Evolutionary conservation across 106 monocot genomes (phyloP), one percentile per base, ranked within the genome.

Genomic region (Xerophyta viscosa): DNA sequence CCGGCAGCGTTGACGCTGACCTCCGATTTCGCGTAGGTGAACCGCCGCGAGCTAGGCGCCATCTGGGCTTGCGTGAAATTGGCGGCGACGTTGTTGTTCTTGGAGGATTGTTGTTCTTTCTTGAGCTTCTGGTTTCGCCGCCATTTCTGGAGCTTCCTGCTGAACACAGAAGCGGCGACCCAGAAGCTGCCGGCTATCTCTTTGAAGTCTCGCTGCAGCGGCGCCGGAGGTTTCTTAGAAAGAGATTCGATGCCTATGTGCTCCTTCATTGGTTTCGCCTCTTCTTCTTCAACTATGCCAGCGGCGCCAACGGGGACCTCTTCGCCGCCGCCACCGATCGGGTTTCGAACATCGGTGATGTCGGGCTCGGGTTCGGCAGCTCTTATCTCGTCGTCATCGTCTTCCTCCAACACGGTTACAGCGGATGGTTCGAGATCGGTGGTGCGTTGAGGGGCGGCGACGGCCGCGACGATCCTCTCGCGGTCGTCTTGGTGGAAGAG

Each of bases 91-190:
- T 2, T 3, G 31, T 13, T 9, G 11, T 24, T 18, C 29, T n/a
- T 11, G n/a, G 29, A 31, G 66, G 39, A 31, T 77, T 77, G 62
- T 71, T 71, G 6, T 62, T 52, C 77, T 77, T 77, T 48, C 58
- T 62, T 44, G n/a, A n/a, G n/a, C n/a, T n/a, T n/a, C n/a, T n/a
- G n/a, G n/a, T 63, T 77, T 20, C 67, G 41, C 54, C 80, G 51
- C 86, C 86, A 86, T 10, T 73, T 80, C 70, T 77, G 80, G 50
- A 81, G 77, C 70, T 86, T 86, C 60, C 70, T 80, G 60, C 86
- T 81, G 71, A 86, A 77, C 17, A 80, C 63, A 0, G 77, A 73
- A 25, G 86, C 86, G 6, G 81, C 81, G 25, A 70, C 48, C 86
- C 72, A 73, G 69, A 86, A 81, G 46, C 52, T 71, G 21, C 71